phyloP scores from a whole-genome alignment of 2,329 filamentous ascomycete genomes.

The Colletotrichum paranaense region DNA sequence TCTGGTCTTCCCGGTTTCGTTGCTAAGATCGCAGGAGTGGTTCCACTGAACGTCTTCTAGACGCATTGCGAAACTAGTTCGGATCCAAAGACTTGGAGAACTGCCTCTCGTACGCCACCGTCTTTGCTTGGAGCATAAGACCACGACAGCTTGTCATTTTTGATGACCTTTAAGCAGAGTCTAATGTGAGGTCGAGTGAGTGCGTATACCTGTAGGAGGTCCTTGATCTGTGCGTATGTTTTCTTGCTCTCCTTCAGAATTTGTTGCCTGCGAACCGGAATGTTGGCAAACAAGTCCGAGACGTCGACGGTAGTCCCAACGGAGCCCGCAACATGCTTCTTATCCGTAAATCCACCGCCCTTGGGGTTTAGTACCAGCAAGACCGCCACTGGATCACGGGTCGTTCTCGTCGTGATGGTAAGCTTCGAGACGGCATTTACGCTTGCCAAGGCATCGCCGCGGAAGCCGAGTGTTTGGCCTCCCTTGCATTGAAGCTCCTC shows the following conservation, averaged over 20 bases:
- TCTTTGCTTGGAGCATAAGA: constrained; percentile 68
- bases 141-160: constrained; percentile 66
- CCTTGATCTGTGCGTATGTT: constrained; percentile 66
- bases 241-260: constrained; percentile 68
- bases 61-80: constrained; percentile 66
- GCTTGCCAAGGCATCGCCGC: constrained; percentile 79
- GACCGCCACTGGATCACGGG: constrained; percentile 69
- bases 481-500: constrained; percentile 69
- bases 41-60: constrained; percentile 43
- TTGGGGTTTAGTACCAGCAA: constrained; percentile 55
- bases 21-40: neutral
- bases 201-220: constrained; percentile 72
- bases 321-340: constrained; percentile 59
- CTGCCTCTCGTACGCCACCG: constrained; percentile 65
- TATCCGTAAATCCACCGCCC: constrained; percentile 53
- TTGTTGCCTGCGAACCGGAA: constrained; percentile 73
- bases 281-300: constrained; percentile 65
- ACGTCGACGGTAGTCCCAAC: constrained; percentile 77
- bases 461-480: constrained; percentile 76
- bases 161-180: constrained; percentile 69
- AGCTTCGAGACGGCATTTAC: constrained; percentile 70
- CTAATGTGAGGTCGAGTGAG: constrained; percentile 73
- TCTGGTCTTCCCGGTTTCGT: constrained; percentile 11
- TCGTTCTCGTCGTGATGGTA: constrained; percentile 71
- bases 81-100: constrained; percentile 71